Conservation (phyloP, 495 filamentous ascomycete genomes). For the Penicillium goetzii region DNA sequence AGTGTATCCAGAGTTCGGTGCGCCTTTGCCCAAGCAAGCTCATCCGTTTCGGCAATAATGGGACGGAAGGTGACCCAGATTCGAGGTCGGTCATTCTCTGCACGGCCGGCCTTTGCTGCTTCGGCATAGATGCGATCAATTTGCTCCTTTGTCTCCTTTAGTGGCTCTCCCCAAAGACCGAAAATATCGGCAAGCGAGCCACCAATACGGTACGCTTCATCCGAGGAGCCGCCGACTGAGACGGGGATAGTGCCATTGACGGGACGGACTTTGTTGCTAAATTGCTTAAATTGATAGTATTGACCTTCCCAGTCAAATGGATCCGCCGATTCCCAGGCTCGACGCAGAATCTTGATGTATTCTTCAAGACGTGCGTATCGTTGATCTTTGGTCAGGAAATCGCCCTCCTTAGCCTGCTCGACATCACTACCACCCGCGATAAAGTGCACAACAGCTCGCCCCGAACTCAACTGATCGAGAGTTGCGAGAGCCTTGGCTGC, state of each 20-base stretch:
- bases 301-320: constrained; percentile 58
- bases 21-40: constrained; percentile 58
- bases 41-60: constrained; percentile 57
- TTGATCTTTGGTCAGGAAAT: constrained; percentile 56
- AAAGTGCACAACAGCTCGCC: constrained; percentile 58
- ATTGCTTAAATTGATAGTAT: constrained; percentile 56
- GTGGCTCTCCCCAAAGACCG: constrained; percentile 59
- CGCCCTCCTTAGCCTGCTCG: constrained; percentile 57
- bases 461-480: constrained; percentile 53
- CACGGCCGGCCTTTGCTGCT: constrained; percentile 46
- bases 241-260: constrained; percentile 53
- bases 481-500: constrained; percentile 60
- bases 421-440: constrained; percentile 58
- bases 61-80: constrained; percentile 62
- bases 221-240: constrained; percentile 56
- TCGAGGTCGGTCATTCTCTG: constrained; percentile 44
- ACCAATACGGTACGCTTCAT: constrained; percentile 56
- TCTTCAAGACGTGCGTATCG: constrained; percentile 57
- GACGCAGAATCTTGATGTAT: constrained; percentile 56
- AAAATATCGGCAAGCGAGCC: constrained; percentile 58
- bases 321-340: constrained; percentile 54
- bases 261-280: constrained; percentile 53
- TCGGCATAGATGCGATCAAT: constrained; percentile 58
- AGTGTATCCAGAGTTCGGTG: constrained; percentile 51
- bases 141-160: constrained; percentile 59